Evolutionary conservation across 2,329 filamentous ascomycete species (phyloP).

Genomic region (Arachnomyces sp.): DNA sequence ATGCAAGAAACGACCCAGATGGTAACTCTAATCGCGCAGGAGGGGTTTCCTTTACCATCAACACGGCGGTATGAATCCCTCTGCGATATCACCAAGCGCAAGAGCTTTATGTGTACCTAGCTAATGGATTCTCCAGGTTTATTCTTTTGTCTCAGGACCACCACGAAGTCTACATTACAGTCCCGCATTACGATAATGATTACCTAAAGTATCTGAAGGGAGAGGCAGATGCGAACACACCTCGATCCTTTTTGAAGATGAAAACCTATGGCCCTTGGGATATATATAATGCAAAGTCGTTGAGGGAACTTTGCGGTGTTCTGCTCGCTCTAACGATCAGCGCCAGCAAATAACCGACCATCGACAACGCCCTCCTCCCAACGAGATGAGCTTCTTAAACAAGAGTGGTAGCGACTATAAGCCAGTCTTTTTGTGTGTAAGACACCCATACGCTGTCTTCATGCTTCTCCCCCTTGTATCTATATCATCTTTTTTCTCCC

Average conservation of each 20-base stretch:
- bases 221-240: background rate
- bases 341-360: constrained; percentile 4
- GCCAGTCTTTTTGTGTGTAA: too few relatives aligned
- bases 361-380: too few relatives aligned
- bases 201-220: constrained; percentile 1
- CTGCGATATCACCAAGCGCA: background rate
- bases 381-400: too few relatives aligned
- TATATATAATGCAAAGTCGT: background rate
- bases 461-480: too few relatives aligned
- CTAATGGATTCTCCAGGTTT: too few relatives aligned
- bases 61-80: background rate
- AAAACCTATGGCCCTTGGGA: background rate
- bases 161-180: background rate
- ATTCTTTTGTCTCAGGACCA: background rate
- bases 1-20: constrained; percentile 1
- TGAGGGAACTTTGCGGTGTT: background rate
- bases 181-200: background rate
- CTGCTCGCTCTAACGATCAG: constrained; percentile 2
- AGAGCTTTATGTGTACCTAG: too few relatives aligned
- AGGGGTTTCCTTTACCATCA: too few relatives aligned
- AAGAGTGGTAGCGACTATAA: too few relatives aligned
- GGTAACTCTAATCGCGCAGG: background rate
- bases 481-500: too few relatives aligned
- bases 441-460: too few relatives aligned
- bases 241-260: background rate